Evolutionary conservation across 2,329 filamentous ascomycete species (phyloP).

Genomic region (Exophiala spinifera): DNA sequence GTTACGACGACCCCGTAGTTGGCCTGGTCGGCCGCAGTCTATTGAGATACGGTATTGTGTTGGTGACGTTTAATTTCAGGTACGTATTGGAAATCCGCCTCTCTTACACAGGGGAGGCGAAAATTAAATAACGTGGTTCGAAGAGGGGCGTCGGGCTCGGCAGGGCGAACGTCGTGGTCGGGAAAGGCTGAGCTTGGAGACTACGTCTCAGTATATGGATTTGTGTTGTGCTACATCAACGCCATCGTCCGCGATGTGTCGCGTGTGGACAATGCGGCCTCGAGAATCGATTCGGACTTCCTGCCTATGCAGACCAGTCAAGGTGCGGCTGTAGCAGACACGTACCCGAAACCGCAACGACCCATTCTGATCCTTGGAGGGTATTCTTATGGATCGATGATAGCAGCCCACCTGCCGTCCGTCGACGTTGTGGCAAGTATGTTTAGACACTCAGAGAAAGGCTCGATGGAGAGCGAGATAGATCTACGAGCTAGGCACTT

Average conservation of each 20-base stretch:
- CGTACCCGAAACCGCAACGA: conserved; percentile 29
- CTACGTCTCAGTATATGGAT: conserved; percentile 77
- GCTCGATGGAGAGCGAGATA: conserved; percentile 65
- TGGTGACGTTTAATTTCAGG: conserved; percentile 92
- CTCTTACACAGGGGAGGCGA: too few species aligned
- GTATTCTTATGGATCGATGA: conserved; percentile 87
- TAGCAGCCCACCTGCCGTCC: conserved; percentile 68
- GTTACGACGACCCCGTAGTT: conserved; percentile 78
- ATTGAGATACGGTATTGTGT: conserved; percentile 67
- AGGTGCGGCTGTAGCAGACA: background rate
- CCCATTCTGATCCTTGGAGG: conserved; percentile 64
- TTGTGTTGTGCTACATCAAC: conserved; percentile 53
- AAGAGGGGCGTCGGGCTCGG: conserved; percentile 73
- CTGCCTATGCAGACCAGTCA: background rate
- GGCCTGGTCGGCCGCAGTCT: conserved; percentile 62
- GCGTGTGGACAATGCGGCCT: background rate
- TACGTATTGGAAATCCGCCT: conserved; percentile 36
- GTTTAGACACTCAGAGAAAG: conserved; percentile 54
- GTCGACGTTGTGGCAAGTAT: conserved; percentile 56
- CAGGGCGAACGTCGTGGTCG: conserved; percentile 82
- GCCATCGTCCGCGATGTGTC: conserved; percentile 11
- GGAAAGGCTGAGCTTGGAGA: conserved; percentile 76
- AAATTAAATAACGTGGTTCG: background rate
- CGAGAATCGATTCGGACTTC: background rate
- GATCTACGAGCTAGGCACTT: conserved; percentile 66